A percentile compares a stretch with the other conserved stretches of the same genome.
Evolutionary conservation across 768 basidiomycete species (phyloP).

Genomic region (Gyrodon lividus): DNA sequence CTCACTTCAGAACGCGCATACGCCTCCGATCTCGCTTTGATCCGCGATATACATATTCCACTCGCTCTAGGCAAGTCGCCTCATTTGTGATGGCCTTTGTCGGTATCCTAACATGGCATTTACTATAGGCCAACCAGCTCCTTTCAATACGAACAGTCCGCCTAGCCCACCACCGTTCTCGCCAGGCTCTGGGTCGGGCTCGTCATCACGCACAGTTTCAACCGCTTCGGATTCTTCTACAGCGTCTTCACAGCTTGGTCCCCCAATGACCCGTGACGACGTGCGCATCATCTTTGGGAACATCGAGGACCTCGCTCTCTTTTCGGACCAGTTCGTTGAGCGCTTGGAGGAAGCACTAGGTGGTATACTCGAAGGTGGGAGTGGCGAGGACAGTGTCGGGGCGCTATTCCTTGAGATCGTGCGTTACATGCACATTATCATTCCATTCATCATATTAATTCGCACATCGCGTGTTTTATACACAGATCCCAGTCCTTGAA

Average conservation of each 20-base stretch:
- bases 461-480: slow-evolving; percentile 3
- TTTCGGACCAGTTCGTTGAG: slow-evolving; percentile 66
- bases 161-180: slow-evolving; percentile 27
- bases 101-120: slow-evolving; percentile 10
- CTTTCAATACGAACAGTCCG: slow-evolving; percentile 32
- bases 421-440: slow-evolving; percentile 30
- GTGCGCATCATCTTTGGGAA: slow-evolving; percentile 74
- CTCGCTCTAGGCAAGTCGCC: slow-evolving; percentile 63
- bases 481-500: slow-evolving; percentile 68
- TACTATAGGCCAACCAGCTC: slow-evolving; percentile 38
- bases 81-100: slow-evolving; percentile 2
- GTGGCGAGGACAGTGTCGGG: slow-evolving; percentile 70
- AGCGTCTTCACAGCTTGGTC: slow-evolving; percentile 46
- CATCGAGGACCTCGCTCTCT: slow-evolving; percentile 68
- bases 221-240: slow-evolving; percentile 50
- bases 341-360: slow-evolving; percentile 68
- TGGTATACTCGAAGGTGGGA: slow-evolving; percentile 56
- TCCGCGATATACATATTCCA: slow-evolving; percentile 77
- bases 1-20: slow-evolving; percentile 80
- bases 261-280: slow-evolving; percentile 74
- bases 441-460: neutral
- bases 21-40: slow-evolving; percentile 77
- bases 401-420: slow-evolving; percentile 68
- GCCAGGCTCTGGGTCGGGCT: slow-evolving; percentile 35
- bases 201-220: slow-evolving; percentile 40